These are phyloP conservation scores for Ophiostoma triangulosporum DNA, from an alignment of 2,329 filamentous ascomycete genomes.

Conservation along the genomic window DNA sequence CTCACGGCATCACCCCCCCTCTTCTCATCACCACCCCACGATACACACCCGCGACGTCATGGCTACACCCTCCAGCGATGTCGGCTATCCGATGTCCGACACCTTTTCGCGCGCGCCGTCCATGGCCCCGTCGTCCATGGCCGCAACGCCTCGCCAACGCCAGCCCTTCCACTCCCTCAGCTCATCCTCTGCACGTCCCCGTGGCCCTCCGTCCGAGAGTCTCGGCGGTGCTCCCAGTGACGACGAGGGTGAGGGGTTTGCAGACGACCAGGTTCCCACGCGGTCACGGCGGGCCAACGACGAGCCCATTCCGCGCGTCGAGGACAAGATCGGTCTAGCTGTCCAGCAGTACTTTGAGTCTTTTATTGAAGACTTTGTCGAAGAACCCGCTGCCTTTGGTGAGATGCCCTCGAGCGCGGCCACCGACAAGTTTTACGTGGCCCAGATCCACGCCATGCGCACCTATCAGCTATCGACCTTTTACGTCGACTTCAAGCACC, in stretches of 20 bases:
- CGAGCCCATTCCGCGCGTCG: conserved; percentile 51
- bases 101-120: conserved; percentile 25
- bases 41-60: conserved; percentile 20
- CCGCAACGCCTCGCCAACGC: conserved; percentile 28
- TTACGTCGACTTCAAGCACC: conserved; percentile 77
- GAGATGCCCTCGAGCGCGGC: conserved; percentile 51
- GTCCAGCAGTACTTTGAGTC: conserved; percentile 65
- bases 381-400: conserved; percentile 51
- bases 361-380: conserved; percentile 68
- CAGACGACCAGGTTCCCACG: conserved; percentile 48
- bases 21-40: neutral
- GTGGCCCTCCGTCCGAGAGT: conserved; percentile 50
- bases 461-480: conserved; percentile 67
- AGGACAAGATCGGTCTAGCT: conserved; percentile 62
- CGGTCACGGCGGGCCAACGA: conserved; percentile 34
- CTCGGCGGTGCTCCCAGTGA: conserved; percentile 42
- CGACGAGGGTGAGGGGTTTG: conserved; percentile 48
- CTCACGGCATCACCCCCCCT: neutral
- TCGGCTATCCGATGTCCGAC: conserved; percentile 45
- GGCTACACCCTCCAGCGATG: conserved; percentile 39
- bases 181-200: conserved; percentile 39
- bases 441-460: conserved; percentile 67
- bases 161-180: conserved; percentile 27
- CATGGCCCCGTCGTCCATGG: conserved; percentile 19
- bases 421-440: conserved; percentile 73